Base-by-base conservation (phyloP, 202 grass and related monocot genomes). In the Digitaria exilis region DNA sequence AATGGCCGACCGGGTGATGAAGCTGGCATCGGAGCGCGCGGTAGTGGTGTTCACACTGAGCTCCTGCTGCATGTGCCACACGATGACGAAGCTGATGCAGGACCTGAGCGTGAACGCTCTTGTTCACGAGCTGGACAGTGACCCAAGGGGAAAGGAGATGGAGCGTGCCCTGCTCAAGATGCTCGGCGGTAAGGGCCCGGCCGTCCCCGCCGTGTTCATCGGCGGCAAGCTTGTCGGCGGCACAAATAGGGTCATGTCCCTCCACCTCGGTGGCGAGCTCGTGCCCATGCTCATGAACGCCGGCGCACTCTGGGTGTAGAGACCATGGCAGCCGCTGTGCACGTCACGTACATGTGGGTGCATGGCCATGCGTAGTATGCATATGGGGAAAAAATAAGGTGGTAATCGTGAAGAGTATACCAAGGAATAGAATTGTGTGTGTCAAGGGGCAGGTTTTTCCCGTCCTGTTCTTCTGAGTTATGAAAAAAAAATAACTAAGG, bases 41-140 rank as follows among this genome's bases (percentile, higher is more conserved):
- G 93, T 95, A 54, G 93, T 90, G 17, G 67, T 92, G 60, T 95
- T 95, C 88, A 92, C 85, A 18, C 46, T 51, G 71, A 92, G 88
- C 79, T 88, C 88, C 7, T 90, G 88, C 76, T 90, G 83, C 85
- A 95, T 95, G 93, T 90, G 80, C 72, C 90, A 92, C 88, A 87
- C 88, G 0, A 22, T 95, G 79, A 84, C 80, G 4, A 82, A 55
- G 18, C 88, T 96, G 22, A 80, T 96, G 21, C 52, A 48, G 1
- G 90, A 92, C 3, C 90, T 96, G 0, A 81, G 88, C 0, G 93
- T 96, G 29, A 92, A 89, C 58, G 89, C 83, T 4, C 61, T 77
- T 15, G 75, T 93, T 63, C 82, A 93, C 25, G 93, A 95, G 76
- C 76, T 95, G 0, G 93, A 95, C 72, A 50, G 65, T 1, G 86